These are phyloP conservation scores for Mycena filopes DNA, from an alignment of 768 basidiomycete species.

Conservation along the genomic window DNA sequence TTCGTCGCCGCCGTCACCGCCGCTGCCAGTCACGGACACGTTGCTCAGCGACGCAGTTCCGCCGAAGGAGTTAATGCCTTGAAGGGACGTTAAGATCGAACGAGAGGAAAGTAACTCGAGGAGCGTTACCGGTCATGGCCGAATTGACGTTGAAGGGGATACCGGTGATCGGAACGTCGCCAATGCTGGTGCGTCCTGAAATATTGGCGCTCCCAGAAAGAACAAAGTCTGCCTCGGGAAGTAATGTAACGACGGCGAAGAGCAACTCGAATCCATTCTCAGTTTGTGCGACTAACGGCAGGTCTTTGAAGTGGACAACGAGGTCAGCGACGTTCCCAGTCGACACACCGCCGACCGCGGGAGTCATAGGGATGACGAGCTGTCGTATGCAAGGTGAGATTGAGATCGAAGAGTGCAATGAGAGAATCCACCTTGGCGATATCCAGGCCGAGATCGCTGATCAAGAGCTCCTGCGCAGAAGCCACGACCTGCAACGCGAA, in stretches of 20 bases:
- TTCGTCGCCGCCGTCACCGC: constrained; percentile 68
- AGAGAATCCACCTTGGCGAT: constrained; percentile 59
- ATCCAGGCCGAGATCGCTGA: constrained; percentile 58
- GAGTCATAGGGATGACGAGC: constrained; percentile 61
- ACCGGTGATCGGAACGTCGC: constrained; percentile 71
- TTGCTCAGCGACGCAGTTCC: constrained; percentile 62
- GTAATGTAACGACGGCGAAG: constrained; percentile 69
- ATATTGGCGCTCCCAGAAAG: constrained; percentile 70
- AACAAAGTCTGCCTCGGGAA: constrained; percentile 52
- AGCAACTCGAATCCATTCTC: constrained; percentile 63
- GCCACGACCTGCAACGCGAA: constrained; percentile 75
- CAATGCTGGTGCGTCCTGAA: constrained; percentile 68
- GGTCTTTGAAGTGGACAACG: constrained; percentile 64
- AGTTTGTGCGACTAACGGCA: constrained; percentile 66
- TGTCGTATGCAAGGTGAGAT: constrained; percentile 34
- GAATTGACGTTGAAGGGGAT: constrained; percentile 73
- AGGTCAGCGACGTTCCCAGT: constrained; percentile 76
- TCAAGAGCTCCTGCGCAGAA: constrained; percentile 63
- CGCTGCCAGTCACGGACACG: constrained; percentile 71
- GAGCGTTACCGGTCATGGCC: constrained; percentile 57
- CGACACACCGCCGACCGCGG: constrained; percentile 69
- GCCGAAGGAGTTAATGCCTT: constrained; percentile 71
- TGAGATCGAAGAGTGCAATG: neutral
- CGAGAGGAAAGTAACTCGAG: neutral
- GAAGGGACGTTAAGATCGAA: neutral